Base-by-base conservation (phyloP, 371 early-diverging fungal species). In the Actinomortierella ambigua region DNA sequence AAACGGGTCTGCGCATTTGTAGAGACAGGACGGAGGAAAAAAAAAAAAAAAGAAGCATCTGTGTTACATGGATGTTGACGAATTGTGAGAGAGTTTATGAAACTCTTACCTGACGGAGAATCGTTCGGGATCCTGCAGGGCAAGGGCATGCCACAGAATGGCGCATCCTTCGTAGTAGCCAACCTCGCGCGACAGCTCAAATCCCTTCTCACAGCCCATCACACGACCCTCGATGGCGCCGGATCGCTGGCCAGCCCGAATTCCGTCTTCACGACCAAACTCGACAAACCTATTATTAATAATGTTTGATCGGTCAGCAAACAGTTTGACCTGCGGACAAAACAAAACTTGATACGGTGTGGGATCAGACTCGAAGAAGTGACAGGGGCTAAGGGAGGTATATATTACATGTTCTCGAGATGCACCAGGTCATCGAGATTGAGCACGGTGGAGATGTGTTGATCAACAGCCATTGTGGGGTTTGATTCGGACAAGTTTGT, bases 281-380 rank as follows among this genome's bases (percentile, higher is more conserved):
- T 86, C 85, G 60, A 87, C 83, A 66, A 89, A 88, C 86, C 89
- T 89, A 62, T n/a, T n/a, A n/a, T n/a, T n/a, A n/a, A n/a, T n/a
- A 14, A 24, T 24, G 44, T 29, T 11, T 40, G 8, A 29, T 46
- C 55, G 11, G n/a, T 46, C 60, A 18, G 18, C 27, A 28, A 57
- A 22, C 4, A 2, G 17, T 11, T 22, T 27, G 20, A 11, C 44
- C 46, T 22, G 14, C 50, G 50, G 59, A 18, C 24, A 4, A 14
- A 26, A 24, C 6, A 3, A 26, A 56, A n/a, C 22, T 39, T 5
- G 53, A 39, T 1, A 48, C 40, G 22, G 39, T 7, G 22, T 44
- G 24, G 23, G 18, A 13, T 28, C 26, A 9, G 9, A 50, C 9
- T 20, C 11, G 14, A 22, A 1, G 18, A 15, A 8, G 34, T 11